Evolutionary conservation across 495 filamentous ascomycete species (phyloP).

Genomic region (Amorphotheca resinae): DNA sequence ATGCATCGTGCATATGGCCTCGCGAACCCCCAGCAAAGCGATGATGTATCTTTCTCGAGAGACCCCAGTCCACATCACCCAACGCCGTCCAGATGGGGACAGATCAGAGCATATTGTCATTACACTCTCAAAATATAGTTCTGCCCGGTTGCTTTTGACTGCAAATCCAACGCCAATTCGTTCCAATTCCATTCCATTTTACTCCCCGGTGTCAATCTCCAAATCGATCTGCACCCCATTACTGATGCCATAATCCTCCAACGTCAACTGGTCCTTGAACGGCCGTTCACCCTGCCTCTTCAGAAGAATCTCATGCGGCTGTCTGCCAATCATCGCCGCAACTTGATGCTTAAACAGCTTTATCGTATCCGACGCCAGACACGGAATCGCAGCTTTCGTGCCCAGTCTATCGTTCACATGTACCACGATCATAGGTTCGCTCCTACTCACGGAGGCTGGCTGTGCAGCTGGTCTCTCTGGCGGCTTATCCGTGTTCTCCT

Average conservation of each 20-base stretch:
- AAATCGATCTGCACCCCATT: conserved; percentile 85
- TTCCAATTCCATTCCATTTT: background rate
- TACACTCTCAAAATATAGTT: too few relatives aligned
- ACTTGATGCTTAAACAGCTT: conserved; percentile 84
- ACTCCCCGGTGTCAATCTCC: conserved; percentile 71
- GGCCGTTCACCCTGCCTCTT: conserved; percentile 85
- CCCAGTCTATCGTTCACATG: conserved; percentile 86
- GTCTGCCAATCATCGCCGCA: conserved; percentile 70
- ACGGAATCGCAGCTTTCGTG: conserved; percentile 82
- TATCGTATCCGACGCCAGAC: conserved; percentile 67
- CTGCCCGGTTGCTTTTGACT: too few relatives aligned
- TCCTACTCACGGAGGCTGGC: conserved; percentile 22
- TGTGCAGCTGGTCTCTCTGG: conserved; percentile 18
- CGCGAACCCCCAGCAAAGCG: too few relatives aligned
- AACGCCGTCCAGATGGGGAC: too few relatives aligned
- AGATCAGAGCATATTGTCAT: too few relatives aligned
- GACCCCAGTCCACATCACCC: too few relatives aligned
- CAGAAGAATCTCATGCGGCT: conserved; percentile 80
- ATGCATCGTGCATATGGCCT: too few relatives aligned
- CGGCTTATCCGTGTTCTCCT: conserved; percentile 10
- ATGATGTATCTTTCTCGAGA: too few relatives aligned
- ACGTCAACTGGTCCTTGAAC: conserved; percentile 76
- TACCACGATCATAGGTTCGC: conserved; percentile 81
- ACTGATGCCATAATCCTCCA: conserved; percentile 82
- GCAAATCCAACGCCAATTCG: background rate